phyloP scores from a whole-genome alignment of 345 rosid species.

The Camelina neglecta region DNA sequence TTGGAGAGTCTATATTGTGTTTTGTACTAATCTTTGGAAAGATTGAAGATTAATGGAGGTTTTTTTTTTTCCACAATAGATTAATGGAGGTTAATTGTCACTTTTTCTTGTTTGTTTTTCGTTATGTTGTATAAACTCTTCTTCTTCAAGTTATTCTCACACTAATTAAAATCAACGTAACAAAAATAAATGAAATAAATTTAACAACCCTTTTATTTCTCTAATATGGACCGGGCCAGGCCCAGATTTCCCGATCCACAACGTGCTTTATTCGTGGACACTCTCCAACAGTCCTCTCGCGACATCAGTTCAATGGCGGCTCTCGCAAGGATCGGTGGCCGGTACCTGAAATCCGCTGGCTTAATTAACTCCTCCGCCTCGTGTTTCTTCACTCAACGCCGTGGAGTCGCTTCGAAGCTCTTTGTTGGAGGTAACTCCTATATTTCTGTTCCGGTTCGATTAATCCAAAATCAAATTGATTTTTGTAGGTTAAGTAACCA shows the following conservation, averaged over 20 bases:
- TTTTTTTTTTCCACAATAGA: too few species aligned
- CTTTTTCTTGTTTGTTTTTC: background rate
- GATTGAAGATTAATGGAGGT: background rate
- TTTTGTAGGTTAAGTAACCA: background rate
- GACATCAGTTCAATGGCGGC: constrained; percentile 57
- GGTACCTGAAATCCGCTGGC: constrained; percentile 36
- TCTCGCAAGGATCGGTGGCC: constrained; percentile 51
- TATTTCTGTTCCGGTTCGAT: background rate
- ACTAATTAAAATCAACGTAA: too few species aligned
- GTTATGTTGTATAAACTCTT: too few species aligned
- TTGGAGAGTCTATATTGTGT: background rate
- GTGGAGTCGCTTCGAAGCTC: constrained; percentile 76
- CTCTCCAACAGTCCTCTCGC: constrained; percentile 16
- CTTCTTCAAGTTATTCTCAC: background rate
- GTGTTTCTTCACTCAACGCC: constrained; percentile 46
- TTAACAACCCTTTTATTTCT: background rate
- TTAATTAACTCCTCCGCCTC: constrained; percentile 22
- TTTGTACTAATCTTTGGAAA: constrained; percentile 16
- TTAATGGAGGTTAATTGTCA: background rate
- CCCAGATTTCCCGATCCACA: background rate
- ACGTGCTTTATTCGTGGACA: background rate
- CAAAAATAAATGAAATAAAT: background rate
- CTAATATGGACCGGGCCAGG: background rate
- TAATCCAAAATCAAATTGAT: constrained; percentile 2
- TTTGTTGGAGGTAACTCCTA: constrained; percentile 67